Conservation (phyloP, 805 yeast genomes). For the Priceomyces fermenticarens region DNA sequence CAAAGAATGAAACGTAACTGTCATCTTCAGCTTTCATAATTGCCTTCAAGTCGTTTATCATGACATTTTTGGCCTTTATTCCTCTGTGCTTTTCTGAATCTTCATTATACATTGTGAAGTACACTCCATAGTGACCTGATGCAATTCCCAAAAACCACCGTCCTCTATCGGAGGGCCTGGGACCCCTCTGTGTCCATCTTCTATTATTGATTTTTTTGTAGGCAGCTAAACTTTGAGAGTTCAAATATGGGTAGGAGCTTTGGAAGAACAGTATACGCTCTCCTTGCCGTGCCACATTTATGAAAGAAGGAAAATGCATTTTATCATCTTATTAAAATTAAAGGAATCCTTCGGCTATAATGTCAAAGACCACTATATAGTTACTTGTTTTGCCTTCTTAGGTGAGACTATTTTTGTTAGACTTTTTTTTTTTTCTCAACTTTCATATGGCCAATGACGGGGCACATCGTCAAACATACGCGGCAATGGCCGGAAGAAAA, state of each 20-base stretch:
- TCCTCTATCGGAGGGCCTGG: slow-evolving; percentile 18
- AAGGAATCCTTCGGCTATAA: too few relatives aligned
- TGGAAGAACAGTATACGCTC: slow-evolving; percentile 13
- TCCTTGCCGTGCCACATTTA: slow-evolving; percentile 10
- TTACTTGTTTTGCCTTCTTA: too few relatives aligned
- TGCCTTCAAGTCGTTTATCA: slow-evolving; percentile 1
- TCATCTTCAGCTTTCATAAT: not conserved
- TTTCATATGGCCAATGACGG: too few relatives aligned
- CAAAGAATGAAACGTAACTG: not conserved
- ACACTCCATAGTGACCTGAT: slow-evolving; percentile 43
- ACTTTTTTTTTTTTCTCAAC: too few relatives aligned
- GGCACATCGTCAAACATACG: too few relatives aligned
- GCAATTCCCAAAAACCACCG: slow-evolving; percentile 24
- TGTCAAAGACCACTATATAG: too few relatives aligned
- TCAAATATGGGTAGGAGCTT: slow-evolving; percentile 14
- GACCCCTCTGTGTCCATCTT: slow-evolving; percentile 13
- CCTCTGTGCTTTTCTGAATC: slow-evolving; percentile 18
- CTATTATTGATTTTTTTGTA: slow-evolving; percentile 9
- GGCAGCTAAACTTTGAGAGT: slow-evolving; percentile 5
- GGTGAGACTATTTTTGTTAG: too few relatives aligned
- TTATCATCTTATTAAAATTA: not conserved
- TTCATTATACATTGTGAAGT: slow-evolving; percentile 36
- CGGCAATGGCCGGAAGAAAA: too few relatives aligned
- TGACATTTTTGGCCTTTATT: slow-evolving; percentile 1
- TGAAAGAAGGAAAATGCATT: slow-evolving; percentile 13